Percentiles rank a stretch among this genome's conserved stretches.
Conservation (phyloP, 345 rosid genomes). For the Lepidium didymum region DNA sequence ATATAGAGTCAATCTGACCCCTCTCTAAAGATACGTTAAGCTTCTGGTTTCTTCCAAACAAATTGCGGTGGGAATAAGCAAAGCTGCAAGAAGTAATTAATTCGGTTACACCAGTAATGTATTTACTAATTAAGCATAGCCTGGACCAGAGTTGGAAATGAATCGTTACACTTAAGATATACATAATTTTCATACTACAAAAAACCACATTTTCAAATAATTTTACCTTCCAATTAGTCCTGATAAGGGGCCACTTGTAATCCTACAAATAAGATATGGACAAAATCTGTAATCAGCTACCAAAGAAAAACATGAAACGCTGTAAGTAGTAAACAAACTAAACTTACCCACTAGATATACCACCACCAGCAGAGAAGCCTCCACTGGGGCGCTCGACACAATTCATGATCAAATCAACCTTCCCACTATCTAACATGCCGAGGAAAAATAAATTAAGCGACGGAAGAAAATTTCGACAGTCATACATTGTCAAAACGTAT, state of each 20-base stretch:
- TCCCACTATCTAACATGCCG: constrained; percentile 49
- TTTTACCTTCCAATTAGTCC: constrained; percentile 88
- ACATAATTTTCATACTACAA: not conserved
- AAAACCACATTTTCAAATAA: not conserved
- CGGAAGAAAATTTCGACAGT: not conserved
- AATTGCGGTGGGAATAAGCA: constrained; percentile 93
- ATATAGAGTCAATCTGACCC: constrained; percentile 93
- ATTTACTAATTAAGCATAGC: not conserved
- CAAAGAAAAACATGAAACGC: not conserved
- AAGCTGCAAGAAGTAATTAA: constrained; percentile 53
- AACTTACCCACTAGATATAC: constrained; percentile 88
- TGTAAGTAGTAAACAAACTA: not conserved
- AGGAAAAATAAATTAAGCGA: not conserved
- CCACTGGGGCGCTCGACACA: constrained; percentile 96
- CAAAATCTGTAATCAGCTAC: not conserved
- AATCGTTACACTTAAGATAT: not conserved
- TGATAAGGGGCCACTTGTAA: constrained; percentile 85
- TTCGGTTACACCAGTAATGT: constrained; percentile 1
- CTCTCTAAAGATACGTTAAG: constrained; percentile 83
- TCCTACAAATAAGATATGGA: constrained; percentile 44
- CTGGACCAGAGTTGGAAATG: not conserved
- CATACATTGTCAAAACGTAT: not conserved
- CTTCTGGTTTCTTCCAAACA: constrained; percentile 90
- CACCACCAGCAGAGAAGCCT: constrained; percentile 95
- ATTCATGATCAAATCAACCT: constrained; percentile 90